Evolutionary conservation across 768 basidiomycete genomes (phyloP).

Genomic region (Hemileccinum impolitum): DNA sequence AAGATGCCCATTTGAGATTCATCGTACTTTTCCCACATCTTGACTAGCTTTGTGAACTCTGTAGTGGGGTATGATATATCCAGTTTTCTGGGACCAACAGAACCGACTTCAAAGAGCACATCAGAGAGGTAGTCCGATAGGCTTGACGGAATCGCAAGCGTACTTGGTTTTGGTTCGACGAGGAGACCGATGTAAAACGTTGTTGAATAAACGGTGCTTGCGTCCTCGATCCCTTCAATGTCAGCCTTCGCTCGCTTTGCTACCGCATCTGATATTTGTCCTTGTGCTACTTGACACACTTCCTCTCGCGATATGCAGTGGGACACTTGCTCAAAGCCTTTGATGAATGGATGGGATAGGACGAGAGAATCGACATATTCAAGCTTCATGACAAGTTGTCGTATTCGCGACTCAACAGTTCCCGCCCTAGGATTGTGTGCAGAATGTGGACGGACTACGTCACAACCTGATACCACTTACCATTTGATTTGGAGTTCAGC

Average conservation of each 20-base stretch:
- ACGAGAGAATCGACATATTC: slow-evolving; percentile 92
- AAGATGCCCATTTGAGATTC: slow-evolving; percentile 91
- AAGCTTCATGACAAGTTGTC: slow-evolving; percentile 96
- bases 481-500: slow-evolving; percentile 90
- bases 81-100: slow-evolving; percentile 74
- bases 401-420: slow-evolving; percentile 95
- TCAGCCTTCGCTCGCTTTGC: slow-evolving; percentile 75
- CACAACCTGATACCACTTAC: slow-evolving; percentile 41
- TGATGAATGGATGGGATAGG: slow-evolving; percentile 92
- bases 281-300: slow-evolving; percentile 83
- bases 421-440: slow-evolving; percentile 58
- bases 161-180: slow-evolving; percentile 89
- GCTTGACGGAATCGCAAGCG: slow-evolving; percentile 30
- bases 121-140: slow-evolving; percentile 16
- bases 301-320: slow-evolving; percentile 86
- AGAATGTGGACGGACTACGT: slow-evolving; percentile 6
- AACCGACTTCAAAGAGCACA: slow-evolving; percentile 58
- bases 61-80: slow-evolving; percentile 97
- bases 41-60: slow-evolving; percentile 91
- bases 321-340: slow-evolving; percentile 85
- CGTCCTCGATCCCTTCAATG: slow-evolving; percentile 70
- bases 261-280: slow-evolving; percentile 74
- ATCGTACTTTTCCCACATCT: slow-evolving; percentile 94
- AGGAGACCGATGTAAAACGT: slow-evolving; percentile 95
- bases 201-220: slow-evolving; percentile 86